Evolutionary conservation across 2,329 filamentous ascomycete genomes (phyloP), one percentile per base, ranked within the genome.

Genomic region (Venturia carpophila): DNA sequence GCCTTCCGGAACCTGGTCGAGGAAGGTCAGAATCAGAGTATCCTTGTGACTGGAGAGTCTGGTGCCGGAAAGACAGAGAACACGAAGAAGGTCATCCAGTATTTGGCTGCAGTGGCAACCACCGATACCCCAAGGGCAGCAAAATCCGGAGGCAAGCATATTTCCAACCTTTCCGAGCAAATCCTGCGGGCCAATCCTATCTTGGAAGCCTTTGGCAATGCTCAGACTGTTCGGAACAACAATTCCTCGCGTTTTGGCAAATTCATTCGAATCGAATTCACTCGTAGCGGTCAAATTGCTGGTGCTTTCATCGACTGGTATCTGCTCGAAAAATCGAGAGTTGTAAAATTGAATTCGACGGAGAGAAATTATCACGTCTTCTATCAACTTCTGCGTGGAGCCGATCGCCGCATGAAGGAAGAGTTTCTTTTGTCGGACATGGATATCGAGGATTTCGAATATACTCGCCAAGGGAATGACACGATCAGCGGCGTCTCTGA

Each of bases 241-340:
- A 99, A 99, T 74, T 99, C 94, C 0, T 99, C 94, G 5, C 87
- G 94, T 68, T 99, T 99, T 72, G 94, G 94, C 73, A 99, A 99
- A 75, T 99, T 99, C 72, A 99, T 99, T 73, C 85, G 95, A 62
- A 99, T 99, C 72, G 92, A 97, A 73, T 97, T 99, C 77, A 91
- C 87, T 42, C 84, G 90, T 30, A 85, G 85, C 43, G 95, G 95
- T 37, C 89, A 94, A 64, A 99, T 99, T 69, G 90, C 90, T 4
- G 95, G 95, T 43, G 94, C 94, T 27, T 97, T 92, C 77, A 97
- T 99, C 69, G 92, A 99, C 75, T 99, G 94, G 94, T 99, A 97
- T 76, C 82, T 99, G 0, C 80, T 99, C 17, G 94, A 99, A 73
- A 99, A 99, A 76, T 99, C 94, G n/a, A 86, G 94, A 70, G 94